Percentiles rank a stretch among this genome's conserved stretches.
Evolutionary conservation across 331 rosid species (phyloP).

Genomic region (Pyracantha coccinea): DNA sequence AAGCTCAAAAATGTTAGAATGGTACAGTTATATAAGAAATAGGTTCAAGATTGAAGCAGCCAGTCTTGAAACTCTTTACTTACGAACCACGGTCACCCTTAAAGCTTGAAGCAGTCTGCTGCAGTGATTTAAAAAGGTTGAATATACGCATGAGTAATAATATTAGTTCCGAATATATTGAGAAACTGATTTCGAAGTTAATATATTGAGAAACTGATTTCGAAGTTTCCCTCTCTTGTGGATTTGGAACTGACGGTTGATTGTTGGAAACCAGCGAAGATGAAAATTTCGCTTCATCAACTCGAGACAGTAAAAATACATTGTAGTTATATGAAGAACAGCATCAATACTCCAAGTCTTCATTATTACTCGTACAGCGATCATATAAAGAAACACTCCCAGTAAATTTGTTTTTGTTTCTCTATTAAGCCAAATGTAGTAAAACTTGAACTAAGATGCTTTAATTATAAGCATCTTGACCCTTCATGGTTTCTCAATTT

Average conservation of each 20-base stretch:
- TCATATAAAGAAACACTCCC: background rate
- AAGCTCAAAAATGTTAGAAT: background rate
- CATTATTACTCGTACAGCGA: background rate
- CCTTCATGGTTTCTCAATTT: background rate
- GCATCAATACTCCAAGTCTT: background rate
- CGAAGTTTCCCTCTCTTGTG: background rate
- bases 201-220: background rate
- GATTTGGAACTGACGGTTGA: background rate
- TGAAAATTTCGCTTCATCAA: background rate
- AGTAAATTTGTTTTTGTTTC: background rate
- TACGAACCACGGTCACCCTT: background rate
- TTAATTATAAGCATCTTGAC: background rate
- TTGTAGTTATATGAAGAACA: background rate
- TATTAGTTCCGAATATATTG: background rate
- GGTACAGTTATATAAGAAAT: background rate
- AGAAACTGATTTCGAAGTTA: background rate
- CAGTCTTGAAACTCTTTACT: background rate
- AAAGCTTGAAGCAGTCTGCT: background rate
- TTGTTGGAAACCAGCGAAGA: background rate
- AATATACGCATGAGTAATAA: background rate
- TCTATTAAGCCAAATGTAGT: background rate
- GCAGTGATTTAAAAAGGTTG: background rate
- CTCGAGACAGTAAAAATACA: background rate
- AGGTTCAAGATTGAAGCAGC: background rate
- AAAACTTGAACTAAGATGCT: background rate